Evolutionary conservation across 139 green algal genomes (phyloP).

Genomic region (Chlamydomonas asymmetrica): DNA sequence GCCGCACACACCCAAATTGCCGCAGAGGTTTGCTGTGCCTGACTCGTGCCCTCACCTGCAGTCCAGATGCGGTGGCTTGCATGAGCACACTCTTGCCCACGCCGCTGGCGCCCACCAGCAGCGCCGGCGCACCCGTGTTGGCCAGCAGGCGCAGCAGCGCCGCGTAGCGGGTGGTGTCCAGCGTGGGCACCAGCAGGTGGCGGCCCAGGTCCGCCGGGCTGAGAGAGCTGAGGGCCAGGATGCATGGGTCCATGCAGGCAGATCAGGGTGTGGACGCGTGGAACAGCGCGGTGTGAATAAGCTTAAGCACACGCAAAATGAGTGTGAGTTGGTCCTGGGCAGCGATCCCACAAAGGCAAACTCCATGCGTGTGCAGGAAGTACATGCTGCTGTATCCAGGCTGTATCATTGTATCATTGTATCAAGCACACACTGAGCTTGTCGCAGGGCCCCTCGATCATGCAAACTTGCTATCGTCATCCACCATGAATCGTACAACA

Average conservation of each 20-base stretch:
- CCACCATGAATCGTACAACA: not conserved
- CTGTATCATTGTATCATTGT: no score
- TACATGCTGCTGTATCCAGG: no score
- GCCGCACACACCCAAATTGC: no score
- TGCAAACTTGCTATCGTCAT: not conserved
- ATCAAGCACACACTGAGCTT: no score
- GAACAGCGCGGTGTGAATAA: not conserved
- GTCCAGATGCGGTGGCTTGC: not conserved
- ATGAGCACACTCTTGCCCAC: constrained; percentile 77
- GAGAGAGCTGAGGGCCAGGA: not conserved
- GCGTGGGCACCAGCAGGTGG: constrained; percentile 74
- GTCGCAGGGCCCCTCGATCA: no score
- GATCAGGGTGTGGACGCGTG: no score
- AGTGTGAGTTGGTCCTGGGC: no score
- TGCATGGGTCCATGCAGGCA: no score
- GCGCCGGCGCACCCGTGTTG: constrained; percentile 18
- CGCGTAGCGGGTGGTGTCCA: constrained; percentile 68
- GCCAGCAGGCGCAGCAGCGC: constrained; percentile 43
- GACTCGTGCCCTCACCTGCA: no score
- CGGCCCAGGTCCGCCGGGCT: not conserved
- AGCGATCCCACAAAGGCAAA: no score
- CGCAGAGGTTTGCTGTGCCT: no score
- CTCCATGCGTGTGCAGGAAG: no score
- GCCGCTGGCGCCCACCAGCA: constrained; percentile 67
- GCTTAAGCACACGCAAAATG: not conserved